phyloP scores from a whole-genome alignment of 164 flowering plant species.

The Stephania yunnanensis region DNA sequence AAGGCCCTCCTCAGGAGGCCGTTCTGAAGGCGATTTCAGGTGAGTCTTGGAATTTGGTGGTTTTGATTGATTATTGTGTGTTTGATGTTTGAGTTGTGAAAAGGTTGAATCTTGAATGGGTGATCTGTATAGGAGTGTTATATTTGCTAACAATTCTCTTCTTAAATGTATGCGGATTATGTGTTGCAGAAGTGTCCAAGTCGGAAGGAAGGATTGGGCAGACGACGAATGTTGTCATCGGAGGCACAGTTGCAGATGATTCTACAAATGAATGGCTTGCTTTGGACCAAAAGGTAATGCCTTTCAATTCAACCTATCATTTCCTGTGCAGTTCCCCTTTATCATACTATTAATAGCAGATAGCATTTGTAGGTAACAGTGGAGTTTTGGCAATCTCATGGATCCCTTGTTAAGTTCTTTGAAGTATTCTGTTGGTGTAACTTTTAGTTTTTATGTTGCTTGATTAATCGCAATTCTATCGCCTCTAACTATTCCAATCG shows the following conservation, averaged over 20 bases:
- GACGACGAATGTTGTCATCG: conserved; percentile 90
- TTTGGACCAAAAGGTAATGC: conserved; percentile 78
- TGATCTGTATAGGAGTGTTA: not conserved
- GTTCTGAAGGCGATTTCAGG: conserved; percentile 91
- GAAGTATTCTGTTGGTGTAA: no score
- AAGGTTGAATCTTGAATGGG: not conserved
- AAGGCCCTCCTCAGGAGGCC: conserved; percentile 88
- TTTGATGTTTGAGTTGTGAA: not conserved
- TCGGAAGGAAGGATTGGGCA: conserved; percentile 95
- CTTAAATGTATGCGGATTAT: conserved; percentile 11
- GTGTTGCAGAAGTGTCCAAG: conserved; percentile 81
- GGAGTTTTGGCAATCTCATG: no score
- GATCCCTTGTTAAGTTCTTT: no score
- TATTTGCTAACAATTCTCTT: not conserved
- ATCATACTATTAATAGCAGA: no score
- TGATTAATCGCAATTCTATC: no score
- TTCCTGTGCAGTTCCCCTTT: no score
- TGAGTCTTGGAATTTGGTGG: conserved; percentile 8
- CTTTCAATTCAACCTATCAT: not conserved
- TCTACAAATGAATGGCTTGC: conserved; percentile 83
- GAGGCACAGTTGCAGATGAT: conserved; percentile 90
- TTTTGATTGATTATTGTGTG: not conserved
- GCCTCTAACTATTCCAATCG: no score
- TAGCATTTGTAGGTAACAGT: no score
- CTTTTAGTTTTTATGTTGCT: no score